These are phyloP conservation scores for Chlorella vulgaris DNA, from an alignment of 139 green algal genomes.

Conservation along the genomic window DNA sequence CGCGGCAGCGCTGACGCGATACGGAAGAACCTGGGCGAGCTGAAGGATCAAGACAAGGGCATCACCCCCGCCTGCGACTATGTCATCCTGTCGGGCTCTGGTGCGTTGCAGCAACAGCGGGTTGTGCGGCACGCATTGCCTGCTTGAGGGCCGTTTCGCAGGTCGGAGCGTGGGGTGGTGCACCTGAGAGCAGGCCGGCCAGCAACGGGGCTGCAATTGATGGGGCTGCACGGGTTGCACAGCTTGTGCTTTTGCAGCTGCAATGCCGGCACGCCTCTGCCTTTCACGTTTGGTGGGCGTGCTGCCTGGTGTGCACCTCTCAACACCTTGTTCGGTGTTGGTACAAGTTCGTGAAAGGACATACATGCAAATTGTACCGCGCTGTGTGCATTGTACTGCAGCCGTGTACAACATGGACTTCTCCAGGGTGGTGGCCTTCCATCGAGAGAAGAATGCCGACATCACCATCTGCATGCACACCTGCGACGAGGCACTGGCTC, in stretches of 20 bases:
- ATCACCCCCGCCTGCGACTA: constrained; percentile 46
- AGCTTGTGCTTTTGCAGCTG: too few relatives aligned
- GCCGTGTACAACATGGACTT: constrained; percentile 53
- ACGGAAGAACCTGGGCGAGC: constrained; percentile 51
- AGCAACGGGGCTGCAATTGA: too few relatives aligned
- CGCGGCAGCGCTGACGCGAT: constrained; percentile 58
- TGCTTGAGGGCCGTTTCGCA: neutral
- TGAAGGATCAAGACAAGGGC: constrained; percentile 41
- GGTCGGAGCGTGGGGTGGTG: too few relatives aligned
- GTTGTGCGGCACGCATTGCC: neutral
- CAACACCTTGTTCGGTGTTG: too few relatives aligned
- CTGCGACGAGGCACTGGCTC: constrained; percentile 35
- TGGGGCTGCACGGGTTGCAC: too few relatives aligned
- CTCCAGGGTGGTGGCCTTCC: constrained; percentile 41
- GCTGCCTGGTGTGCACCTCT: too few relatives aligned
- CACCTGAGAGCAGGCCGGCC: too few relatives aligned
- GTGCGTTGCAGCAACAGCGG: neutral
- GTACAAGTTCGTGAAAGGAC: too few relatives aligned
- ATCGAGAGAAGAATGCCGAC: constrained; percentile 50
- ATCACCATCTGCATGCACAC: constrained; percentile 62
- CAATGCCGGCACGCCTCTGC: too few relatives aligned
- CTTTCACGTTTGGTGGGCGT: too few relatives aligned
- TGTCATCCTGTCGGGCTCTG: constrained; percentile 48
- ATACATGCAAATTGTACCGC: too few relatives aligned
- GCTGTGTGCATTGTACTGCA: neutral